These are phyloP conservation scores for Penicillium sp. DNA, from an alignment of 2,329 filamentous ascomycete species.

Conservation along the genomic window DNA sequence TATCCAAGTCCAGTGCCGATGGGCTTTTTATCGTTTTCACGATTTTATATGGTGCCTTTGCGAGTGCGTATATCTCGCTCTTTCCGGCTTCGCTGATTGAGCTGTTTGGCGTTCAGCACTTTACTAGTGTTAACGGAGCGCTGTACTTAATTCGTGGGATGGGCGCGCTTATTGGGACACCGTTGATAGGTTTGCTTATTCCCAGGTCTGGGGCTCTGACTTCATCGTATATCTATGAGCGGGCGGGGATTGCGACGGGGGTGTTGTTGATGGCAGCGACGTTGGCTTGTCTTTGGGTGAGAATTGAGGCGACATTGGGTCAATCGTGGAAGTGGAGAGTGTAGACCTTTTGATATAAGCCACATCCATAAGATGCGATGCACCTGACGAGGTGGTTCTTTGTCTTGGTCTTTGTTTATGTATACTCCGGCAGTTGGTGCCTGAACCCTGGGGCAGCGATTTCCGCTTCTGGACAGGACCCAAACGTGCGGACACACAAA, in stretches of 20 bases:
- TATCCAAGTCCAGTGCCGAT: constrained; percentile 22
- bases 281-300: constrained; percentile 33
- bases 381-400: not conserved
- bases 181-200: constrained; percentile 36
- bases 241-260: constrained; percentile 32
- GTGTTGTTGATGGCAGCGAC: constrained; percentile 34
- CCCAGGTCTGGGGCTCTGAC: constrained; percentile 27
- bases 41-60: constrained; percentile 43
- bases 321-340: constrained; percentile 30
- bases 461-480: constrained; percentile 10
- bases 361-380: not conserved
- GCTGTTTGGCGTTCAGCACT: constrained; percentile 44
- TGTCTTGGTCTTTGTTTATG: constrained; percentile 4
- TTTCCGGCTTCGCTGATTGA: constrained; percentile 49
- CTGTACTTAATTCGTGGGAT: constrained; percentile 46
- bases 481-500: constrained; percentile 16
- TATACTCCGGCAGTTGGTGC: constrained; percentile 7
- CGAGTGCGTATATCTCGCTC: constrained; percentile 46
- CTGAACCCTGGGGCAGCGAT: constrained; percentile 12
- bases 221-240: constrained; percentile 28
- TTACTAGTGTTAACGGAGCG: constrained; percentile 44
- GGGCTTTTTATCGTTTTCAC: constrained; percentile 41
- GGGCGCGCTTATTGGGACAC: constrained; percentile 45
- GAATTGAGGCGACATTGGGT: constrained; percentile 31
- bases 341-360: constrained; percentile 14